Evolutionary conservation across 1,284 basidiomycete species (phyloP).

Genomic region (Stygiomarasmius scandens): DNA sequence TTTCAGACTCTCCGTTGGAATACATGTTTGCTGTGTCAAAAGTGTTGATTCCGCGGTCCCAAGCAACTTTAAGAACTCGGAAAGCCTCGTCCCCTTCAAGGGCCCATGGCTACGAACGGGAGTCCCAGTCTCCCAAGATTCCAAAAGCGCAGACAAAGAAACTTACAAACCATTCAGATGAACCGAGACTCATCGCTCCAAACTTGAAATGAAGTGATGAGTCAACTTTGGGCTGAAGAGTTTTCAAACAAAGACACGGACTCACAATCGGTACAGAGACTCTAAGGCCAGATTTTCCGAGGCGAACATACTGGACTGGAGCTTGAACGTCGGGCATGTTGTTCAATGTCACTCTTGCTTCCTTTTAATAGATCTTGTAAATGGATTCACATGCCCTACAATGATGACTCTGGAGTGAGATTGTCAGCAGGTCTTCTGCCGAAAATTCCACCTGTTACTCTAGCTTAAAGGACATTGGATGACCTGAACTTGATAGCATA

Average conservation of each 20-base stretch:
- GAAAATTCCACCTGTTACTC: no score
- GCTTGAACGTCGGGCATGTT: no score
- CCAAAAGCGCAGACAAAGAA: not conserved
- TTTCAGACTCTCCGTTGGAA: constrained; percentile 22
- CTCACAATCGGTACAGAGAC: constrained; percentile 13
- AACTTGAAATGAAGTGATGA: constrained; percentile 27
- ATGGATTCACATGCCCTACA: no score
- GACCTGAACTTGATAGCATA: no score
- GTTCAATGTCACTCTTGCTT: no score
- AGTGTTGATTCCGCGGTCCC: constrained; percentile 21
- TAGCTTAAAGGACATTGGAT: no score
- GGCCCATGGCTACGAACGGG: constrained; percentile 8
- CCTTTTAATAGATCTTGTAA: no score
- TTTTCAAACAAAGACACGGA: not conserved
- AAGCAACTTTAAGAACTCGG: constrained; percentile 14
- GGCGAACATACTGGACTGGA: not conserved
- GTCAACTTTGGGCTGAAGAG: not conserved
- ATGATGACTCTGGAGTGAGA: no score
- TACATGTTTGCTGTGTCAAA: constrained; percentile 11
- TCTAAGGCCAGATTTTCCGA: constrained; percentile 5
- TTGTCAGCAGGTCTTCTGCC: no score
- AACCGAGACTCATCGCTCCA: constrained; percentile 44
- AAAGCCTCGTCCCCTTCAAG: constrained; percentile 9
- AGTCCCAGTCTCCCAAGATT: not conserved
- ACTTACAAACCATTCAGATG: constrained; percentile 29